A percentile compares a stretch with the other conserved stretches of the same genome.
These are phyloP conservation scores for Gigaspora rosea DNA, from an alignment of 192 early-diverging fungal genomes.

Conservation along the genomic window DNA sequence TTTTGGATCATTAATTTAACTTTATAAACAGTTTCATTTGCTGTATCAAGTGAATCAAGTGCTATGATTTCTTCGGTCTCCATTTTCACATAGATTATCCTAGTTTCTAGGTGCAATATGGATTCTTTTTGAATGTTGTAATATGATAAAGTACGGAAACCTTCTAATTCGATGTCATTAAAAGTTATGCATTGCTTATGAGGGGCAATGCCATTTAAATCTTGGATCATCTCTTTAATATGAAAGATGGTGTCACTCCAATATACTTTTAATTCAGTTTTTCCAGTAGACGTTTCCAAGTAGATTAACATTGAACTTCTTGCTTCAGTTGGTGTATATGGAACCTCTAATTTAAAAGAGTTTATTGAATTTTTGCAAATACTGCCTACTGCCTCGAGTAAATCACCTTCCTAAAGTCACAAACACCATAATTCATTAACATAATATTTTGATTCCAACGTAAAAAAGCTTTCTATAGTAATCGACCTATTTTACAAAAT, in stretches of 20 bases:
- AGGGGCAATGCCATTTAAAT: background rate
- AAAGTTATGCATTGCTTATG: background rate
- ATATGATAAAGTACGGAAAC: background rate
- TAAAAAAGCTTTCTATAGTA: background rate
- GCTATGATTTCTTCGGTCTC: background rate
- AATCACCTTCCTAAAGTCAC: constrained; percentile 18
- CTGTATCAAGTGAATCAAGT: background rate
- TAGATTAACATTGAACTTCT: background rate
- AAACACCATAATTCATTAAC: background rate
- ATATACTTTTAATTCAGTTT: background rate
- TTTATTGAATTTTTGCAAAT: background rate
- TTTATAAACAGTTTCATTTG: background rate
- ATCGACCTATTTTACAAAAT: background rate
- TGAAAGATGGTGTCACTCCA: background rate
- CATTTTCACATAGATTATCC: background rate
- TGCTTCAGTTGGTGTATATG: background rate
- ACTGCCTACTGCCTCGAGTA: background rate
- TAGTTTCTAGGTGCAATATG: constrained; percentile 2
- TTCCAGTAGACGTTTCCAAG: background rate
- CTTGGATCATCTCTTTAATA: constrained; percentile 19
- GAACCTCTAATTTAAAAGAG: background rate
- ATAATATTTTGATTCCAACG: background rate
- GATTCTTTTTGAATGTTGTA: constrained; percentile 15
- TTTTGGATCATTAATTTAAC: background rate
- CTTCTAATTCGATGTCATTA: background rate